A percentile compares a stretch with the other conserved stretches of the same genome.
phyloP scores from a whole-genome alignment of 257 asterid species.

The Euphrasia confusa region DNA sequence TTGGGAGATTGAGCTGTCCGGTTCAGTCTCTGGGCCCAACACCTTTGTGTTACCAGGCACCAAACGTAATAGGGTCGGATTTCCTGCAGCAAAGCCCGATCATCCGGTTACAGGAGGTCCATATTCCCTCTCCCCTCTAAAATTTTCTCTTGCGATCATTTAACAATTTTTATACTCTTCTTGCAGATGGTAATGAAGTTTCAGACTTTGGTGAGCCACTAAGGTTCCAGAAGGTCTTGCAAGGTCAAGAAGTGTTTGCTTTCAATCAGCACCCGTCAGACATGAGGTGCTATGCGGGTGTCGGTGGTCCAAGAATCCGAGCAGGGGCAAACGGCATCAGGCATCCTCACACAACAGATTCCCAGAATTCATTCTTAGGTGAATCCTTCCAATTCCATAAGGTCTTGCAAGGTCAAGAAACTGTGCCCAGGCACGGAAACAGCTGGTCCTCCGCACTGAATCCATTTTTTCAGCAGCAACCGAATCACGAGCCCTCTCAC shows the following conservation, averaged over 20 bases:
- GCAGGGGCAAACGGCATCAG: conserved; percentile 30
- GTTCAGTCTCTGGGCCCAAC: conserved; percentile 56
- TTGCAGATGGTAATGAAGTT: conserved; percentile 58
- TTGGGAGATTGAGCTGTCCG: conserved; percentile 88
- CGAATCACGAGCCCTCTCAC: conserved; percentile 25
- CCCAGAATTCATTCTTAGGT: conserved; percentile 33
- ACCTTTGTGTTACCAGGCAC: conserved; percentile 55
- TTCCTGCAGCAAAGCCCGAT: conserved; percentile 52
- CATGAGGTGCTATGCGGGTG: conserved; percentile 43
- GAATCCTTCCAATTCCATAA: conserved; percentile 61
- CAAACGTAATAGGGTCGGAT: conserved; percentile 70
- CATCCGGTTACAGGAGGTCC: conserved; percentile 52
- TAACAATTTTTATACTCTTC: neutral
- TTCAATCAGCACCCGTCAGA: conserved; percentile 48
- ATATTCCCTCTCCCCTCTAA: neutral
- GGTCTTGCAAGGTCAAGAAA: conserved; percentile 99
- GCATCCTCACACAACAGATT: conserved; percentile 33
- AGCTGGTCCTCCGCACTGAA: conserved; percentile 45
- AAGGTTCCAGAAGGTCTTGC: conserved; percentile 99
- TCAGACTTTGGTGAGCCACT: conserved; percentile 69
- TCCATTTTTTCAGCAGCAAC: conserved; percentile 16
- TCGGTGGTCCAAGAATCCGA: conserved; percentile 31
- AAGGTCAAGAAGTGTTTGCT: conserved; percentile 97
- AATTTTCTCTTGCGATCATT: neutral
- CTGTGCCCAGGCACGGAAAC: conserved; percentile 34